A percentile compares a stretch with the other conserved stretches of the same genome.
Evolutionary conservation across 305 asterid species (phyloP).

Genomic region (Coffea humblotiana): DNA sequence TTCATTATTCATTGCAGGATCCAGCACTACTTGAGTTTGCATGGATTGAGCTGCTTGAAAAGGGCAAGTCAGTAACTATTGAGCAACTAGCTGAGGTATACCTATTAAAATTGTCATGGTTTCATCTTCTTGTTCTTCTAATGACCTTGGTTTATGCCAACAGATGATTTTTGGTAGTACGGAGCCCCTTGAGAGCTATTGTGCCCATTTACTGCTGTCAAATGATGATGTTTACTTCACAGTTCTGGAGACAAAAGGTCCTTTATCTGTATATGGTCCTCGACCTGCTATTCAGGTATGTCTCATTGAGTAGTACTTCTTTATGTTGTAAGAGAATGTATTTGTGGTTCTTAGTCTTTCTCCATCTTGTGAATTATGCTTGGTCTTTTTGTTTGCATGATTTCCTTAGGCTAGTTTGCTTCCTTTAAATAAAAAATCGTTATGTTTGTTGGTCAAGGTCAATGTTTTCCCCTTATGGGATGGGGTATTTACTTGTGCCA

Average conservation of each 20-base stretch:
- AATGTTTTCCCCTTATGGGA: neutral
- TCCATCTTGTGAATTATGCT: neutral
- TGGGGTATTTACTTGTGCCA: neutral
- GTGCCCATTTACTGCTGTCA: conserved; percentile 79
- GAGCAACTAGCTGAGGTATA: conserved; percentile 88
- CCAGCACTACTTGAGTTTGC: conserved; percentile 86
- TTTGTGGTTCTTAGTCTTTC: neutral
- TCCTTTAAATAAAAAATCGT: neutral
- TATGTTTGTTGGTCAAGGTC: neutral
- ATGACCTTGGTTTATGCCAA: conserved; percentile 43
- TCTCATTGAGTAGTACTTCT: conserved; percentile 4
- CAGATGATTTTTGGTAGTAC: conserved; percentile 97
- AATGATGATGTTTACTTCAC: conserved; percentile 76
- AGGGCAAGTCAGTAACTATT: conserved; percentile 64
- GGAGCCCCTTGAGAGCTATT: conserved; percentile 92
- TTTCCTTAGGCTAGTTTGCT: neutral
- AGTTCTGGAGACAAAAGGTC: conserved; percentile 61
- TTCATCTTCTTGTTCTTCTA: conserved; percentile 32
- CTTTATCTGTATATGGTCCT: conserved; percentile 75
- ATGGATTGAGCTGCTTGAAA: conserved; percentile 92
- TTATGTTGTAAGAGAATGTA: neutral
- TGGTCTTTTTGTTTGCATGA: neutral
- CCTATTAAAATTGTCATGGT: conserved; percentile 22
- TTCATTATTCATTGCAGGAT: conserved; percentile 47
- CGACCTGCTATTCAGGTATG: conserved; percentile 73